These are phyloP conservation scores for Mortierella polycephala DNA, from an alignment of 371 early-diverging fungal species.

Conservation along the genomic window DNA sequence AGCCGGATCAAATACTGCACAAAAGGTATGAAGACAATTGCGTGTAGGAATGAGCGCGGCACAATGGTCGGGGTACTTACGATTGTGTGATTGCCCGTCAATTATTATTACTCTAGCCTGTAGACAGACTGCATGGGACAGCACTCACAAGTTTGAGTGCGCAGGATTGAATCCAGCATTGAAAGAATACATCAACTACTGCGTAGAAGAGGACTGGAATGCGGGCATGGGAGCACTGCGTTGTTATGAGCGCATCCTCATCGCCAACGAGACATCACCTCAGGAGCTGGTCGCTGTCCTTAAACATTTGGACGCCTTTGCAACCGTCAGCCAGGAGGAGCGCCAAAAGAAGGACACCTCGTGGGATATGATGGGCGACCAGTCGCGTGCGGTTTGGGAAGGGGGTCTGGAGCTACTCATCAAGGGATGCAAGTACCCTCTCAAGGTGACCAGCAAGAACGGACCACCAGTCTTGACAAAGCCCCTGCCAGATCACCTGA, in stretches of 20 bases:
- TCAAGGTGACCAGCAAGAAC: constrained; percentile 49
- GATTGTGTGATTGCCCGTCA: neutral
- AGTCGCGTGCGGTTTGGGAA: constrained; percentile 61
- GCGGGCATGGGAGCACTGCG: constrained; percentile 70
- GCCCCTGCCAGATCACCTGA: constrained; percentile 61
- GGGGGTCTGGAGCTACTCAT: constrained; percentile 59
- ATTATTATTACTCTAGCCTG: constrained; percentile 47
- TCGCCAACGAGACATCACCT: constrained; percentile 63
- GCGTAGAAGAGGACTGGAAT: constrained; percentile 64
- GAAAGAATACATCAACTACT: constrained; percentile 59
- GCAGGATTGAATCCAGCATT: constrained; percentile 60
- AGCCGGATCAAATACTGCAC: constrained; percentile 64
- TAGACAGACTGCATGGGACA: constrained; percentile 63
- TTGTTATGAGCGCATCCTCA: constrained; percentile 66
- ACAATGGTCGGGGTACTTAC: neutral
- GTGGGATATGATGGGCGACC: constrained; percentile 70
- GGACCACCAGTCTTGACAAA: constrained; percentile 60
- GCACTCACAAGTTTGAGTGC: constrained; percentile 69
- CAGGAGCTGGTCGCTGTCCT: constrained; percentile 62
- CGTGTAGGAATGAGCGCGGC: neutral
- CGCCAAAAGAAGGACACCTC: constrained; percentile 73
- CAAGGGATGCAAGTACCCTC: constrained; percentile 62
- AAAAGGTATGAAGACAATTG: constrained; percentile 36
- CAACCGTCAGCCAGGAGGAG: constrained; percentile 72
- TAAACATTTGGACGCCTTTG: constrained; percentile 70